phyloP scores from a whole-genome alignment of 495 filamentous ascomycete species.

The Talaromyces adpressus region DNA sequence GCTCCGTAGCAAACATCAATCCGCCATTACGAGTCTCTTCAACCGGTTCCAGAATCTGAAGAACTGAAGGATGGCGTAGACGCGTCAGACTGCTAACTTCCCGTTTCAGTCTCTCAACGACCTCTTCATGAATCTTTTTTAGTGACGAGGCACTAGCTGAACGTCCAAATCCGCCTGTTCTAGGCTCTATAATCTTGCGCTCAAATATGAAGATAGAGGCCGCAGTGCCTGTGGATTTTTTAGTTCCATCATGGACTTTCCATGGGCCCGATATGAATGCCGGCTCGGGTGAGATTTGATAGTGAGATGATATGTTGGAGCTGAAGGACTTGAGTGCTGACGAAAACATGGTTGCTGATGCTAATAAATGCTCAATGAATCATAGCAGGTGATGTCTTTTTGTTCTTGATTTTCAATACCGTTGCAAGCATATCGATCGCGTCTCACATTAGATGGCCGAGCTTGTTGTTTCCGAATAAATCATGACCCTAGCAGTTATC shows the following conservation, averaged over 20 bases:
- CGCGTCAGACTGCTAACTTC: conserved; percentile 82
- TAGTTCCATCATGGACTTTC: conserved; percentile 97
- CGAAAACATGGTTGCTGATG: conserved; percentile 65
- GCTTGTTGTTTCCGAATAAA: background rate
- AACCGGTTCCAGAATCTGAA: conserved; percentile 91
- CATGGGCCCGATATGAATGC: conserved; percentile 77
- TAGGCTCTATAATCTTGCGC: conserved; percentile 69
- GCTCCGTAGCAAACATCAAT: conserved; percentile 92
- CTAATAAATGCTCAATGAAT: background rate
- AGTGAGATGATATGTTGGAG: conserved; percentile 86
- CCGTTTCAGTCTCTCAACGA: conserved; percentile 81
- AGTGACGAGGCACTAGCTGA: conserved; percentile 57
- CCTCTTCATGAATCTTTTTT: conserved; percentile 79
- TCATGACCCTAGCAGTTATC: background rate
- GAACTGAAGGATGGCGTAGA: conserved; percentile 80
- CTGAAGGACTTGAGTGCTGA: conserved; percentile 86
- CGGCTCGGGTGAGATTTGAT: conserved; percentile 64
- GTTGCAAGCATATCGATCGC: background rate
- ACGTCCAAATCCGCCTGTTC: conserved; percentile 49
- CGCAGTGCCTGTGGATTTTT: conserved; percentile 80
- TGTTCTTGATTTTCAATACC: background rate
- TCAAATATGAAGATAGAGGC: conserved; percentile 96
- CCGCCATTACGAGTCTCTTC: conserved; percentile 89
- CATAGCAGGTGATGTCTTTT: background rate
- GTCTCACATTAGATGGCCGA: background rate